phyloP scores from a whole-genome alignment of 441 rosid species.

The Kokia cookei region DNA sequence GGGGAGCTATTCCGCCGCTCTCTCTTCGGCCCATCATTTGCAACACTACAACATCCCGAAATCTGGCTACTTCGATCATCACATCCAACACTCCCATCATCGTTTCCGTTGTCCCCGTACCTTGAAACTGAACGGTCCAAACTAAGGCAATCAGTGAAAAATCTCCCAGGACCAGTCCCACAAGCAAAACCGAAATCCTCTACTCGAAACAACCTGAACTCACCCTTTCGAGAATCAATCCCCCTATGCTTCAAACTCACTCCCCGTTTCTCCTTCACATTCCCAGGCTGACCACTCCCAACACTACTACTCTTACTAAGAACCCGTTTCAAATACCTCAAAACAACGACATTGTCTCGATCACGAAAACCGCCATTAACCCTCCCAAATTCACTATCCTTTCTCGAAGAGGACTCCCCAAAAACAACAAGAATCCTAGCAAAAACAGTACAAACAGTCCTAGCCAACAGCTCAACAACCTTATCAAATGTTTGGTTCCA shows the following conservation, averaged over 20 bases:
- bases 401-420: constrained; percentile 48
- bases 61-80: constrained; percentile 41
- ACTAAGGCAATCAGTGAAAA: constrained; percentile 82
- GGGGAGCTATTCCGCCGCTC: constrained; percentile 21
- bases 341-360: constrained; percentile 13
- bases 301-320: constrained; percentile 39
- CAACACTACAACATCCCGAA: constrained; percentile 34
- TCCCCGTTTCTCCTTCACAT: constrained; percentile 21
- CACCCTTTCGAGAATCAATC: constrained; percentile 38
- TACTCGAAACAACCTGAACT: constrained; percentile 29
- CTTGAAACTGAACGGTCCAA: constrained; percentile 61
- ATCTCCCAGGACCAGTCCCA: constrained; percentile 73
- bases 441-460: constrained; percentile 82
- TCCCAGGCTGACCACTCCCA: constrained; percentile 28
- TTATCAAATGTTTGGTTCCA: constrained; percentile 92
- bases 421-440: constrained; percentile 66
- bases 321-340: constrained; percentile 43
- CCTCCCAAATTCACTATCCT: constrained; percentile 17
- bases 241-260: constrained; percentile 27
- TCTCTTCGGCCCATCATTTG: constrained; percentile 28
- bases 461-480: constrained; percentile 81
- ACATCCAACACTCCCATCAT: constrained; percentile 21
- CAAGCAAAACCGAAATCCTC: constrained; percentile 73
- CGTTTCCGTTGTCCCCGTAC: constrained; percentile 27
- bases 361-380: constrained; percentile 10